Conservation (phyloP, 2,329 filamentous ascomycete species). For the Cephalotrichum gorgonifer region DNA sequence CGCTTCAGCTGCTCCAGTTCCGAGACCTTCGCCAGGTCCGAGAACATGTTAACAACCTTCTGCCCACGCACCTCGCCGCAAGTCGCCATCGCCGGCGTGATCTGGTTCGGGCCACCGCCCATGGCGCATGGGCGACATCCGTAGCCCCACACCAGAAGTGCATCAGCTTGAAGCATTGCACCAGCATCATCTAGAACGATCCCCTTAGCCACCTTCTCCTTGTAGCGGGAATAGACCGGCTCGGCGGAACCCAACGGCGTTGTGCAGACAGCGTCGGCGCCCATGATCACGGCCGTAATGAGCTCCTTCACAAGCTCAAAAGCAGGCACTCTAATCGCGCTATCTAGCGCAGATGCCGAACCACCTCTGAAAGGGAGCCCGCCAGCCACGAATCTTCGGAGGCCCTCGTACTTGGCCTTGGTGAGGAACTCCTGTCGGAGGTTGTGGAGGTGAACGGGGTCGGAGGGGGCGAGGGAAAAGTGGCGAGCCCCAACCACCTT, state of each 20-base stretch:
- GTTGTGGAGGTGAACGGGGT: background rate
- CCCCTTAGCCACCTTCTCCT: background rate
- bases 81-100: background rate
- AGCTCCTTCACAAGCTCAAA: too few species aligned
- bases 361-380: background rate
- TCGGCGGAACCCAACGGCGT: background rate
- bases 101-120: background rate
- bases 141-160: background rate
- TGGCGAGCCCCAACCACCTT: background rate
- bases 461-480: background rate
- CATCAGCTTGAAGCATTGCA: background rate
- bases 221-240: background rate
- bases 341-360: too few species aligned
- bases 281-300: background rate
- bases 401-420: background rate
- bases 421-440: background rate
- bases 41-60: background rate
- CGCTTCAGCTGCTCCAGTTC: background rate
- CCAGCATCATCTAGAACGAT: background rate
- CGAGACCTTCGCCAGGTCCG: background rate
- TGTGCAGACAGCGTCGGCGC: background rate
- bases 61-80: background rate
- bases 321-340: too few species aligned
- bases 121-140: background rate
- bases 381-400: background rate